These are phyloP conservation scores for Suillus alpinus DNA, from an alignment of 768 basidiomycete species.

Conservation along the genomic window DNA sequence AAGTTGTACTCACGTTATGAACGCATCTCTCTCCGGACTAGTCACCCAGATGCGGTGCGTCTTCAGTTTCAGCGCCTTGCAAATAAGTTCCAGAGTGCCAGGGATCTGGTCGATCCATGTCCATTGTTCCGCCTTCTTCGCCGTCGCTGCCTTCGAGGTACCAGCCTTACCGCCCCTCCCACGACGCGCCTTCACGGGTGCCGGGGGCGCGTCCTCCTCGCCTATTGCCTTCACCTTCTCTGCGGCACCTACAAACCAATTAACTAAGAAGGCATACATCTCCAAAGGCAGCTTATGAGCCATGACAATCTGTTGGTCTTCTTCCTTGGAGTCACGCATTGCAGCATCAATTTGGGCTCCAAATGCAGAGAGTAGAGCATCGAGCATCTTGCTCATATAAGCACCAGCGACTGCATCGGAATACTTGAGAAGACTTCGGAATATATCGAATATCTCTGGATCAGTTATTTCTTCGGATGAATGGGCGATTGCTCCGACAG, in stretches of 20 bases:
- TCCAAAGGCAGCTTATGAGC: slow-evolving; percentile 77
- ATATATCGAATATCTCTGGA: slow-evolving; percentile 72
- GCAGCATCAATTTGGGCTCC: slow-evolving; percentile 71
- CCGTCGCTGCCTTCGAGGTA: slow-evolving; percentile 36
- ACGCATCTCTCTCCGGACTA: slow-evolving; percentile 79
- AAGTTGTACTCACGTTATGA: slow-evolving; percentile 63
- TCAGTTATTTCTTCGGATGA: slow-evolving; percentile 72
- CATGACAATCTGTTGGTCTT: slow-evolving; percentile 58
- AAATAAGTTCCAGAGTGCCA: slow-evolving; percentile 62
- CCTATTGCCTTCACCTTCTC: slow-evolving; percentile 68
- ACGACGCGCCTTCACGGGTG: slow-evolving; percentile 48
- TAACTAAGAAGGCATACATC: slow-evolving; percentile 88
- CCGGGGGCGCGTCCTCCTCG: slow-evolving; percentile 44
- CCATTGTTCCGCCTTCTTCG: slow-evolving; percentile 54
- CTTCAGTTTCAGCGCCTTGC: slow-evolving; percentile 64
- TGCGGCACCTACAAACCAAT: slow-evolving; percentile 83
- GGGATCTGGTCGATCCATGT: slow-evolving; percentile 80
- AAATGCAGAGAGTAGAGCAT: slow-evolving; percentile 79
- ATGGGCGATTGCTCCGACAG: slow-evolving; percentile 78
- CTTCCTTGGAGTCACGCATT: slow-evolving; percentile 63
- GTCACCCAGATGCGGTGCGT: slow-evolving; percentile 89
- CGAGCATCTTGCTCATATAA: slow-evolving; percentile 82
- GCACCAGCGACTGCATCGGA: slow-evolving; percentile 58
- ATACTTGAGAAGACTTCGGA: slow-evolving; percentile 78
- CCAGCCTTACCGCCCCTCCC: slow-evolving; percentile 61